Base-by-base conservation (phyloP, 768 basidiomycete genomes). In the Phanerodontia chrysosporium region DNA sequence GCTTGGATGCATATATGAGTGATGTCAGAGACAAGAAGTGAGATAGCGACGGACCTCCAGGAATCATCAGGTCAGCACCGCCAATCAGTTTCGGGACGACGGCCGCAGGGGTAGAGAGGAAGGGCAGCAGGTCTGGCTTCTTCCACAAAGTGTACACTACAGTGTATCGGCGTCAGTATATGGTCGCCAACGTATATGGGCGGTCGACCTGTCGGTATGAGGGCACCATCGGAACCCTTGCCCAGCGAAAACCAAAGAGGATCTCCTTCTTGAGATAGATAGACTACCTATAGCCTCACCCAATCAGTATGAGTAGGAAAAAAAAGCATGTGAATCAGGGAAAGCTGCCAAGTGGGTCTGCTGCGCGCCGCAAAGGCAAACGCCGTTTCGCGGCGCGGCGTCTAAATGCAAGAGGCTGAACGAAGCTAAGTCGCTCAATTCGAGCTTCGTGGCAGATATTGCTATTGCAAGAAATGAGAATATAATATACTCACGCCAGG, bases 31-130 rank as follows among this genome's bases (percentile, higher is more conserved):
- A 28, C 18, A 24, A 1, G 16, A 49, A 7, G 25, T 25, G 21
- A 2, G 22, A 1, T 13, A 49, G 3, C n/a, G n/a, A 75, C 85
- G 67, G 67, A 88, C 89, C 89, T 72, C 91, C 92, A 3, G 92
- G 90, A 32, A 89, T 84, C 90, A 95, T 93, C 8, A 94, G 80
- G 74, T 95, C 91, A 0, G 92, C 90, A n/a, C 92, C 92, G 10
- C 83, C 83, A 2, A 83, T 74, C 13, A 95, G 78, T 25, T 86
- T 77, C 0, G 86, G 86, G 36, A 92, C 82, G 28, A 92, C 91
- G 12, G 82, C 73, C 1, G 81, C 69, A 2, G 90, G 88, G 0
- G 91, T 92, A 2, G 84, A 82, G n/a, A 94, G 63, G 59, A 80
- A 79, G 0, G 90, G 88, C 9, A 94, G 76, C 1, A 95, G 73